Evolutionary conservation across 2,329 filamentous ascomycete genomes (phyloP), one percentile per base, ranked within the genome.

Genomic region (Ceratocystis eucalypticola): DNA sequence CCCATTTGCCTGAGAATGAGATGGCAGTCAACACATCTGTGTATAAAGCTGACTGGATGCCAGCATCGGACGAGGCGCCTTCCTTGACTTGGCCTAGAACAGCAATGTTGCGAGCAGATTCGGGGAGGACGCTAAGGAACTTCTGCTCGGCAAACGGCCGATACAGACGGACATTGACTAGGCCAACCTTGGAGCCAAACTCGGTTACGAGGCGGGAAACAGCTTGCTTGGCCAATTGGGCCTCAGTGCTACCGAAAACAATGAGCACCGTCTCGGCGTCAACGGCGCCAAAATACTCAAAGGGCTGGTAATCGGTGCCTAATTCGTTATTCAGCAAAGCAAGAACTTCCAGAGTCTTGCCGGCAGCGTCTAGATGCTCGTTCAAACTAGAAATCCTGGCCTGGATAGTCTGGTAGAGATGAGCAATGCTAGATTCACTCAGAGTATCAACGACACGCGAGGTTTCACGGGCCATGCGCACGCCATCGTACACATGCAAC

Each of bases 131-230:
- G 70, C 88, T 85, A 69, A 97, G 79, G 81, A 99, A 97, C 64
- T 90, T 89, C 74, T 96, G 91, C 77, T 99, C 94, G 41, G 94
- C 85, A 73, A 99, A 97, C 17, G 94, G 94, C 55, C 93, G 86
- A 80, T 97, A 99, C 66, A 99, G 82, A 70, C 94, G 88, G 61
- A 97, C 93, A 72, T 90, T 93, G 75, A 99, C 81, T 48, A 93
- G 88, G 71, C 94, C 94, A 69, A 96, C 84, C 77, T 87, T 90
- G 73, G 83, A 82, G 70, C 88, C 91, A 69, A 87, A 82, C 5
- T 37, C 30, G 69, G 84, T 82, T 37, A 88, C 83, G 61, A 97
- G 80, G 50, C 86, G 85, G 55, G 81, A 80, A 10, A 91, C 86
- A 65, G 96, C 84, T 77, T 96, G 91, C 70, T 88, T 86, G 67